Conservation (phyloP, 805 yeast species). For the Candida methanosorbosa region DNA sequence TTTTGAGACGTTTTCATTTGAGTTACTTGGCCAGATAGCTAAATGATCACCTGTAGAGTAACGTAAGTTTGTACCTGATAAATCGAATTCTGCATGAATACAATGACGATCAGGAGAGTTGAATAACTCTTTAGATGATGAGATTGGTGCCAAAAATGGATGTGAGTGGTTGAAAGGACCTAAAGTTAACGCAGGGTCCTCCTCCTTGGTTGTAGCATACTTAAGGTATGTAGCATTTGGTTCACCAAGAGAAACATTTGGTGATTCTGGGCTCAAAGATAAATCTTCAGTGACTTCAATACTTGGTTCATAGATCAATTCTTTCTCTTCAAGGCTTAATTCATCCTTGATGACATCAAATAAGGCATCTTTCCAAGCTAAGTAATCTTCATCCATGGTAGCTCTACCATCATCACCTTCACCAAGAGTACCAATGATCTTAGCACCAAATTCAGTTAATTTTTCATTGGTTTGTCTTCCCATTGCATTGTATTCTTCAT, state of each 20-base stretch:
- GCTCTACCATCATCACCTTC: conserved; percentile 95
- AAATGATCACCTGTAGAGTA: conserved; percentile 95
- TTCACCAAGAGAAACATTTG: conserved; percentile 69
- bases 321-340: conserved; percentile 70
- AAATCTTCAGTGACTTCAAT: conserved; percentile 30
- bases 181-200: conserved; percentile 26
- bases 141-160: conserved; percentile 73
- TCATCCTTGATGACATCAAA: conserved; percentile 57
- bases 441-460: conserved; percentile 59
- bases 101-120: conserved; percentile 60
- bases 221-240: conserved; percentile 51
- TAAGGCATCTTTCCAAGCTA: conserved; percentile 83
- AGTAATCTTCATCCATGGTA: conserved; percentile 88
- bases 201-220: conserved; percentile 22
- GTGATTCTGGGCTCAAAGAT: conserved; percentile 22
- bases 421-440: conserved; percentile 67
- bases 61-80: conserved; percentile 62
- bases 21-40: conserved; percentile 90
- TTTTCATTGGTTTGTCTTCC: conserved; percentile 52
- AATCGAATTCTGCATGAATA: conserved; percentile 84
- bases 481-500: conserved; percentile 83
- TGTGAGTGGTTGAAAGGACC: conserved; percentile 79
- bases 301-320: conserved; percentile 69
- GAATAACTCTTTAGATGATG: conserved; percentile 61
- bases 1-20: conserved; percentile 61